Evolutionary conservation across 192 early-diverging fungal species (phyloP).

Genomic region (Backusella parvicylindrica): DNA sequence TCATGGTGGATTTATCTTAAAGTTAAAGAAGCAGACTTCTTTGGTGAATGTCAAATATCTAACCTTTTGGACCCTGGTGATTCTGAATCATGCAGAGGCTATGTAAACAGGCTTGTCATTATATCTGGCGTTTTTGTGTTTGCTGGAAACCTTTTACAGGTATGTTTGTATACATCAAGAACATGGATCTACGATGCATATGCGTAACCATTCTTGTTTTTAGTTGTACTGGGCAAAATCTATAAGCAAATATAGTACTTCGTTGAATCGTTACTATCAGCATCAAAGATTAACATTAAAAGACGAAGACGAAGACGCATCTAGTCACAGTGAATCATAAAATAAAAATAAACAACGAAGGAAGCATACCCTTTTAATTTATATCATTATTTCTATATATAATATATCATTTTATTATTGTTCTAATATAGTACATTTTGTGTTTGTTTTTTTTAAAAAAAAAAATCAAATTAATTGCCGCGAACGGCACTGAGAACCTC

Average conservation of each 20-base stretch:
- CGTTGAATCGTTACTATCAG: not conserved
- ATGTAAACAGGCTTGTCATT: not conserved
- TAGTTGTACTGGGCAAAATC: not conserved
- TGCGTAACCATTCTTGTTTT: not conserved
- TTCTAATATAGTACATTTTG: not conserved
- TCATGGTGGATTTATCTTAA: not conserved
- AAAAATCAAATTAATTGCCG: slow-evolving; percentile 20
- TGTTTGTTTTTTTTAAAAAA: too few relatives aligned
- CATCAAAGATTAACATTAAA: not conserved
- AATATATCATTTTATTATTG: not conserved
- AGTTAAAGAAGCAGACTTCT: not conserved
- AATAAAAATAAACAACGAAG: not conserved
- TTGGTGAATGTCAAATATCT: not conserved
- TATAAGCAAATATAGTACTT: not conserved
- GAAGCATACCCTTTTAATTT: not conserved
- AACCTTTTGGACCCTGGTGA: not conserved
- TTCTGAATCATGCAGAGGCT: not conserved
- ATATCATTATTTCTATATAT: not conserved
- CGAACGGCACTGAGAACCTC: slow-evolving; percentile 56
- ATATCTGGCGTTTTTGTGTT: not conserved
- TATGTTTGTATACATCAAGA: not conserved
- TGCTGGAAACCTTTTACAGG: not conserved
- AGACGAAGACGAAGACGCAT: not conserved
- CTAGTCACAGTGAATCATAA: not conserved
- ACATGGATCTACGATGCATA: not conserved